Percentiles rank a stretch among this genome's conserved stretches.
Evolutionary conservation across 2,329 filamentous ascomycete species (phyloP).

Genomic region (Scedosporium aurantiacum): DNA sequence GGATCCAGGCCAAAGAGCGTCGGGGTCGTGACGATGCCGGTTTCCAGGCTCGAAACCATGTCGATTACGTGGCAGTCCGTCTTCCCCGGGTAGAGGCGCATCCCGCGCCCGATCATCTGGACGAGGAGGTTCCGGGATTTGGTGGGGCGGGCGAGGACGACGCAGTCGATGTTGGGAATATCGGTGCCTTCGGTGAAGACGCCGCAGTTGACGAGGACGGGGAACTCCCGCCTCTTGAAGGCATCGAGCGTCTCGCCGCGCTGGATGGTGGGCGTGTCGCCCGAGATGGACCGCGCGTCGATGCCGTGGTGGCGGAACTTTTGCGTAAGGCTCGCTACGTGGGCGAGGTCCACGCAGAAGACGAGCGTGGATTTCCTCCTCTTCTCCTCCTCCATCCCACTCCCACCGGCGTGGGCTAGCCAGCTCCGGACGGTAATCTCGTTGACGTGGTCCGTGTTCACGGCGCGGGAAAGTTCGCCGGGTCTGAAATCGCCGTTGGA

Average conservation of each 20-base stretch:
- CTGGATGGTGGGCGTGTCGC: constrained; percentile 60
- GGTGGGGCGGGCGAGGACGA: constrained; percentile 78
- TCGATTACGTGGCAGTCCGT: constrained; percentile 89
- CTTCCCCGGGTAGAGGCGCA: constrained; percentile 73
- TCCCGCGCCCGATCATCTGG: constrained; percentile 94
- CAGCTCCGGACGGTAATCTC: constrained; percentile 78
- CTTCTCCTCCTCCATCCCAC: too few species aligned
- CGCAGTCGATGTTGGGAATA: constrained; percentile 93
- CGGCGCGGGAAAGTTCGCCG: constrained; percentile 63
- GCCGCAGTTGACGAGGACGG: constrained; percentile 86
- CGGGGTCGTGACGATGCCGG: constrained; percentile 79
- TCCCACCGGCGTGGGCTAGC: constrained; percentile 56
- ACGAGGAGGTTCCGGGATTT: constrained; percentile 86
- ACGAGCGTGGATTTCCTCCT: constrained; percentile 75
- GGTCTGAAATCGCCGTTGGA: constrained; percentile 69
- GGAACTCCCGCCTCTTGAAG: constrained; percentile 68
- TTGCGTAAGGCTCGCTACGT: constrained; percentile 64
- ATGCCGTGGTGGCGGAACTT: constrained; percentile 68
- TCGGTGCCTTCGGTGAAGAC: constrained; percentile 97
- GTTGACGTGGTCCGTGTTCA: constrained; percentile 76
- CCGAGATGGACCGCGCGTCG: constrained; percentile 79
- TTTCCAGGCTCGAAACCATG: constrained; percentile 77
- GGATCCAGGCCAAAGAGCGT: constrained; percentile 91
- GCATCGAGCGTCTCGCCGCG: constrained; percentile 60
- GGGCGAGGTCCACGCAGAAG: constrained; percentile 85